Percentiles rank a stretch among this genome's conserved stretches.
These are phyloP conservation scores for Microcyclosporella mali DNA, from an alignment of 2,329 filamentous ascomycete species.

Conservation along the genomic window DNA sequence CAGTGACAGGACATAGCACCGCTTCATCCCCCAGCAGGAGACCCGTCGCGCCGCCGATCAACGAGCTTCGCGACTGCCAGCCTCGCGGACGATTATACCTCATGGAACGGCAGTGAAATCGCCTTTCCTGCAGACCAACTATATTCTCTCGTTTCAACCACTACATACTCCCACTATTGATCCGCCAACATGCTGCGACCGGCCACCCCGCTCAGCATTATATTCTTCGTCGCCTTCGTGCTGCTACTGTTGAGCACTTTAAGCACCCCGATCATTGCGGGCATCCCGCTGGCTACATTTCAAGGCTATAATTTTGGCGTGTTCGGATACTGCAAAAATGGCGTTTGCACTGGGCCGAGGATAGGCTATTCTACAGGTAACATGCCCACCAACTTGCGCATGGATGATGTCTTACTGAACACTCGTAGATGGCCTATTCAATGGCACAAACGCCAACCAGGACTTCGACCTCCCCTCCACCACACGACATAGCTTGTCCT, in stretches of 20 bases:
- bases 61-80: too few relatives aligned
- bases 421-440: constrained; percentile 44
- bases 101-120: too few relatives aligned
- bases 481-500: constrained; percentile 65
- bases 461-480: constrained; percentile 61
- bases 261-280: constrained; percentile 83
- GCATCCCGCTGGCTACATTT: constrained; percentile 75
- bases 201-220: constrained; percentile 79
- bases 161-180: too few relatives aligned
- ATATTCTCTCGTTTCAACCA: too few relatives aligned
- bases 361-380: constrained; percentile 82
- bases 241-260: constrained; percentile 79
- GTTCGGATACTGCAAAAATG: constrained; percentile 73
- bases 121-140: too few relatives aligned
- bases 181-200: constrained; percentile 69
- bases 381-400: constrained; percentile 24
- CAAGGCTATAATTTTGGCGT: constrained; percentile 79
- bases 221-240: constrained; percentile 79
- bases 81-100: too few relatives aligned
- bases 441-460: constrained; percentile 33
- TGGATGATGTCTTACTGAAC: constrained; percentile 6
- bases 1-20: too few relatives aligned
- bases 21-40: too few relatives aligned
- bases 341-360: constrained; percentile 63
- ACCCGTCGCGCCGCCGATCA: too few relatives aligned